Conservation (phyloP, 768 basidiomycete species). For the Myochromella boudieri region DNA sequence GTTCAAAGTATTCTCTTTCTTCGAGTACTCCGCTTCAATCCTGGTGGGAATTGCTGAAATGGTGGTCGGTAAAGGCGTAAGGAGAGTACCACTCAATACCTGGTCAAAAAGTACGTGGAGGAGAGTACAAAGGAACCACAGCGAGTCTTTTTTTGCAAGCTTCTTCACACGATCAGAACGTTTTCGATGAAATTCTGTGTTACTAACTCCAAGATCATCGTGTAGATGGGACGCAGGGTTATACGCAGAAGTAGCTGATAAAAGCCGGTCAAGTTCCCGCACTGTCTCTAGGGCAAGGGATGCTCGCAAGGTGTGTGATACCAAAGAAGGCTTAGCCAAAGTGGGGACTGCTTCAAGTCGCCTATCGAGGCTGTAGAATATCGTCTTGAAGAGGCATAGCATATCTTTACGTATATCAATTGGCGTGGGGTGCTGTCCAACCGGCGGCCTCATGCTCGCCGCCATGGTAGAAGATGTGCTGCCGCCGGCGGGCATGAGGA, state of each 20-base stretch:
- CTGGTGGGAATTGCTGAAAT: slow-evolving; percentile 1
- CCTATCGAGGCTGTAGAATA: slow-evolving; percentile 16
- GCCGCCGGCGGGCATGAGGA: slow-evolving; percentile 9
- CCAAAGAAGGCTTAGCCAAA: slow-evolving; percentile 15
- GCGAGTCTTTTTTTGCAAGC: slow-evolving; percentile 46
- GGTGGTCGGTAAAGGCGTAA: background rate
- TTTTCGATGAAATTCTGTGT: slow-evolving; percentile 6
- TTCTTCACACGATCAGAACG: slow-evolving; percentile 30
- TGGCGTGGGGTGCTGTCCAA: slow-evolving; percentile 1
- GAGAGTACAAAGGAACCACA: slow-evolving; percentile 53
- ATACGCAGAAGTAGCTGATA: slow-evolving; percentile 13
- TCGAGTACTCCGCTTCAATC: background rate
- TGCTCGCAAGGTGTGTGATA: slow-evolving; percentile 18
- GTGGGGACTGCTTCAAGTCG: slow-evolving; percentile 7
- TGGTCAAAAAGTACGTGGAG: slow-evolving; percentile 36
- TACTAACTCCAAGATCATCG: slow-evolving; percentile 3
- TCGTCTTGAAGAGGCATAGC: slow-evolving; percentile 26
- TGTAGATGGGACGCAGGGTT: slow-evolving; percentile 1
- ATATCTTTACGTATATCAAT: slow-evolving; percentile 27
- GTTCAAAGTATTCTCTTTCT: background rate
- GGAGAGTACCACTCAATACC: background rate
- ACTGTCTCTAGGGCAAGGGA: slow-evolving; percentile 38
- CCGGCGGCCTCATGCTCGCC: slow-evolving; percentile 9
- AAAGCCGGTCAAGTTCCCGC: slow-evolving; percentile 36
- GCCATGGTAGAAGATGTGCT: slow-evolving; percentile 3